Base-by-base conservation (phyloP, 495 filamentous ascomycete genomes). In the Penicillium lagena region DNA sequence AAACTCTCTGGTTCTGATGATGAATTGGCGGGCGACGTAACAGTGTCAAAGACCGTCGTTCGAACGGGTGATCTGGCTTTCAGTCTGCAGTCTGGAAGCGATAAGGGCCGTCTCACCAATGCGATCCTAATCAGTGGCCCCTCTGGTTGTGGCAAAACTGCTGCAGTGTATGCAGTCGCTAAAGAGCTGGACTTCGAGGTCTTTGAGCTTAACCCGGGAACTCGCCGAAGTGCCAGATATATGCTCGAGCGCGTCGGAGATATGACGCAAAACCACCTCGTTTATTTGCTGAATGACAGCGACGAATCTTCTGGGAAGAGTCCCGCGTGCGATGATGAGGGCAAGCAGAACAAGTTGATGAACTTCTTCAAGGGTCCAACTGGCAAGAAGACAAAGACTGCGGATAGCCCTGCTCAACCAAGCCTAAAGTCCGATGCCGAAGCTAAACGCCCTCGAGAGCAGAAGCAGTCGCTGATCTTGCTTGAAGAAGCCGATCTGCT, bases 201-300 rank as follows among this genome's bases (percentile, higher is more conserved):
- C 6, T 97, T 97, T 52, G 94, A 99, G 63, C 87, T 99, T 55
- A 95, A 94, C 50, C 60, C 91, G 7, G 79, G 87, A 34, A 87
- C 74, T 52, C 80, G 90, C 45, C 72, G 94, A 38, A 94, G 80
- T 59, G 94, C 89, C 9, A 90, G 86, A 58, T 94, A 99, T 57
- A 78, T 99, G 38, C 55, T 94, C 8, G 93, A 96, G 42, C 89
- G 78, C 43, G 87, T 99, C 12, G 94, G 93, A 5, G 89, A 97
- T 60, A 96, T 97, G 94, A 90, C 89, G 11, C 80, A 80, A 46
- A 97, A 97, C 52, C 94, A 99, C 63, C 79, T 93, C 4, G 91
- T 97, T 32, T 80, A 80, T 45, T 75, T 79, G 8, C 44, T 65
- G 12, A 60, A 62, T 29, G 49, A 56, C 15, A 42, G 45, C 12